Evolutionary conservation across 169 alveolate genomes (phyloP).

Genomic region (Plasmodium falciparum): DNA sequence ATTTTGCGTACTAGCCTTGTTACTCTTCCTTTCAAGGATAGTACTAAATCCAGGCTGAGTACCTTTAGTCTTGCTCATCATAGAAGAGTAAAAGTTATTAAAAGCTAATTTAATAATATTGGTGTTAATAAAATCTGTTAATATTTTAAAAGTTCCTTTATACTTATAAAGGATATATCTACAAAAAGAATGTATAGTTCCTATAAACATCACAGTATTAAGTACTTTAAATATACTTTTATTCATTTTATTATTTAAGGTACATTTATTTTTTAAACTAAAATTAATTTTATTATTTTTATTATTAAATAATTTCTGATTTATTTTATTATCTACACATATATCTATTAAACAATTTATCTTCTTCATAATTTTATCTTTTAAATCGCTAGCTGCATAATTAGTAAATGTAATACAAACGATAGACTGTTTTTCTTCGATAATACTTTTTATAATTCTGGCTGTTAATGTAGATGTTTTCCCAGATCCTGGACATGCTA

Average conservation of each 20-base stretch:
- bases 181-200: slow-evolving; percentile 82
- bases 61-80: background rate
- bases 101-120: slow-evolving; percentile 55
- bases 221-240: slow-evolving; percentile 34
- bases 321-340: slow-evolving; percentile 10
- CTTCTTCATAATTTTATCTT: slow-evolving; percentile 70
- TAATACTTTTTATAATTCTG: slow-evolving; percentile 83
- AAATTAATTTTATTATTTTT: background rate
- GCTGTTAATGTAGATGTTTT: slow-evolving; percentile 88
- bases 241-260: slow-evolving; percentile 10
- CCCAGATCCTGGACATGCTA: slow-evolving; percentile 91
- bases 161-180: slow-evolving; percentile 75
- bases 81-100: slow-evolving; percentile 14
- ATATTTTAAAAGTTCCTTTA: slow-evolving; percentile 64
- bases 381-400: slow-evolving; percentile 83
- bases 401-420: slow-evolving; percentile 81
- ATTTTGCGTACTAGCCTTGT: background rate
- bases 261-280: background rate
- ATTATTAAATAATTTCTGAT: slow-evolving; percentile 15
- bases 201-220: slow-evolving; percentile 62
- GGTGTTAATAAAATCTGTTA: slow-evolving; percentile 25
- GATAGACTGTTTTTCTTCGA: slow-evolving; percentile 76
- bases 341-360: slow-evolving; percentile 46
- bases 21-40: background rate
- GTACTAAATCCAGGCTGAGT: background rate